Base-by-base conservation (phyloP, 148 eudicot species). In the Beta vulgaris region DNA sequence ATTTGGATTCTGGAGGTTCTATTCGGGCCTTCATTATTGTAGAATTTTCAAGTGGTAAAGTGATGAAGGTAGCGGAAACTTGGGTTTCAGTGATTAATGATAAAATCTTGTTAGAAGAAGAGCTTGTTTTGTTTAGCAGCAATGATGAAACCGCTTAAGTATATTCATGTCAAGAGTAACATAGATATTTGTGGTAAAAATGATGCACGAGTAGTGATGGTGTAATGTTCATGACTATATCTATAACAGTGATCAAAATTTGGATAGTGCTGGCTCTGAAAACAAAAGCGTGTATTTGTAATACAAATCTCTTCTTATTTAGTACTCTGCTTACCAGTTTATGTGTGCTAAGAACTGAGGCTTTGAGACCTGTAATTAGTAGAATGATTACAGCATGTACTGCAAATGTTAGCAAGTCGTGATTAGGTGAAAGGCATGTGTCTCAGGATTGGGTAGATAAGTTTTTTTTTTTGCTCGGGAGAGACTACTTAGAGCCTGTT, bases 11-110 rank as follows among this genome's bases (percentile, higher is more conserved):
- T 39, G 66, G 81, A 49, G 84, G 82, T 13, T 82, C 89, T 1
- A 36, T 72, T 5, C 83, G 89, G 71, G 91, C 83, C 49, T 86
- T 91, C 79, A 91, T 96, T 68, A 64, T 88, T 59, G 88, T 87
- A 14, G 96, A 94, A 72, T 74, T 88, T 43, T 40, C 73, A 4
- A 86, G 81, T 16, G 90, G 93, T 54, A 71, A 71, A 63, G 54
- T 90, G 76, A 76, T 55, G 37, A 88, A 88, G 76, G 81, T 94
- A 55, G 81, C 88, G 8, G 97, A 94, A 83, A 85, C 85, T 65
- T 94, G 97, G 98, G 89, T 91, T 78, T 90, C 87, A 15, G 95
- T 93, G 11, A 37, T 46, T 11, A 85, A 79, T 43, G 86, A 87
- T 60, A 67, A 76, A 31, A 67, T 83, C 18, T 64, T 78, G 0